Evolutionary conservation across 768 basidiomycete species (phyloP), one percentile per base, ranked within the genome.

Genomic region (Tylopilus balloui): DNA sequence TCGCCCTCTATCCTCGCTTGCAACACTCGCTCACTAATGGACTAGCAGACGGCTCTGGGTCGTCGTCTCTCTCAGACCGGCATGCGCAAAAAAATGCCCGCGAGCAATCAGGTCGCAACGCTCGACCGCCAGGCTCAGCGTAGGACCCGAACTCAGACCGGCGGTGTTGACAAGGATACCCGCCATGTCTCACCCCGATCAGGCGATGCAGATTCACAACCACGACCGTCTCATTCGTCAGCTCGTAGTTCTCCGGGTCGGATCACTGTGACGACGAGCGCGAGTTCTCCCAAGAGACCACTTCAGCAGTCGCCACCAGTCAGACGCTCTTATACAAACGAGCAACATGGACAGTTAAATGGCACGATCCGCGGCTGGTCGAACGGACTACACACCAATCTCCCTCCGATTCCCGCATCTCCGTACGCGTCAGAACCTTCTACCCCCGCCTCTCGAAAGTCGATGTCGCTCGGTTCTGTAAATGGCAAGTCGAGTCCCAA

Each of bases 361-460:
- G 62, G 62, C 27, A 27, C 63, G 10, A 31, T 50, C n/a, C 65
- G 67, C 25, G 60, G 71, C 12, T 66, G 67, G 52, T 52, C 71
- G 7, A 70, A 69, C 23, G 68, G 67, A 15, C n/a, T 57, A 27
- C 60, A 62, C 12, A 54, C 51, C 24, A 52, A 81, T 45, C 71
- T 85, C 29, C 75, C 82, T 24, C 80, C 83, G 21, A 84, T 85
- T 44, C 83, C 83, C 44, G 80, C 80, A 36, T 89, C 88, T 38
- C 84, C 83, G 1, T 81, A 81, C 56, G 62, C 71, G 12, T 81
- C 83, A 25, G 86, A 88, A 41, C 75, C 71, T 35, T 81, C 85
- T 37, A 65, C 72, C 15, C 78, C 83, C 41, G 74, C 79, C 13
- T 80, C 83, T 31, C 73, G 72, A 35, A 75, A 75, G 62, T 73